phyloP scores from a whole-genome alignment of 768 basidiomycete species.

The Hericium erinaceus region DNA sequence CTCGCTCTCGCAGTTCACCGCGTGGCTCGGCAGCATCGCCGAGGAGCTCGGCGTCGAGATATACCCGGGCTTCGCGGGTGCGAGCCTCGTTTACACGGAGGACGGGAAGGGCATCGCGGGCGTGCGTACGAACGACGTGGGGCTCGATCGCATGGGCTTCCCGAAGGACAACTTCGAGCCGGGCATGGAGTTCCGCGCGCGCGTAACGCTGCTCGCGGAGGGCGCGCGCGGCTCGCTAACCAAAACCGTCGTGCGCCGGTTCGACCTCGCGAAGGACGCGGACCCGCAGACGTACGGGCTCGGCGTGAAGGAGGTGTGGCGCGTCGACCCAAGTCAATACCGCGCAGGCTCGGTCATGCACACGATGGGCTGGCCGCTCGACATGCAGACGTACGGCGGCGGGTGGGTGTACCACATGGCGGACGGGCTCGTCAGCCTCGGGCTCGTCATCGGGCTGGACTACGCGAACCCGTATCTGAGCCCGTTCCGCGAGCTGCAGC shows the following conservation, averaged over 20 bases:
- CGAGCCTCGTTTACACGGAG: conserved; percentile 63
- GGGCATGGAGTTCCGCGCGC: conserved; percentile 92
- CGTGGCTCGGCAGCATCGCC: conserved; percentile 83
- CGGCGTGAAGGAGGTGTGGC: conserved; percentile 97
- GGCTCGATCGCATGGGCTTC: conserved; percentile 64
- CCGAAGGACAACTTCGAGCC: conserved; percentile 89
- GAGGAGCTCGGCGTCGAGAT: conserved; percentile 88
- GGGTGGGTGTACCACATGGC: conserved; percentile 96
- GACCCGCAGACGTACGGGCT: conserved; percentile 95
- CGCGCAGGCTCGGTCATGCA: conserved; percentile 82
- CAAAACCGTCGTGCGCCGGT: conserved; percentile 68
- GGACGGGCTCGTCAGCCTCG: conserved; percentile 80
- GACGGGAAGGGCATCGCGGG: conserved; percentile 60
- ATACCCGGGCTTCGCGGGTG: conserved; percentile 95
- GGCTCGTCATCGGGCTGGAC: conserved; percentile 88
- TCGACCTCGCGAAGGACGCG: conserved; percentile 54
- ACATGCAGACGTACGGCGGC: conserved; percentile 77
- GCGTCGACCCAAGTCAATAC: conserved; percentile 56
- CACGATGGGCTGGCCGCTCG: conserved; percentile 90
- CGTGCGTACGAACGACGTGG: conserved; percentile 90
- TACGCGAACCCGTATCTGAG: conserved; percentile 90
- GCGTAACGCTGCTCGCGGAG: conserved; percentile 87
- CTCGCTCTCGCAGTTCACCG: conserved; percentile 79
- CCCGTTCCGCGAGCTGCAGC: conserved; percentile 83
- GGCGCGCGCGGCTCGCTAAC: conserved; percentile 90